A percentile compares a stretch with the other conserved stretches of the same genome.
phyloP scores from a whole-genome alignment of 2,329 filamentous ascomycete species.

The Trichophyton schoenleinii region DNA sequence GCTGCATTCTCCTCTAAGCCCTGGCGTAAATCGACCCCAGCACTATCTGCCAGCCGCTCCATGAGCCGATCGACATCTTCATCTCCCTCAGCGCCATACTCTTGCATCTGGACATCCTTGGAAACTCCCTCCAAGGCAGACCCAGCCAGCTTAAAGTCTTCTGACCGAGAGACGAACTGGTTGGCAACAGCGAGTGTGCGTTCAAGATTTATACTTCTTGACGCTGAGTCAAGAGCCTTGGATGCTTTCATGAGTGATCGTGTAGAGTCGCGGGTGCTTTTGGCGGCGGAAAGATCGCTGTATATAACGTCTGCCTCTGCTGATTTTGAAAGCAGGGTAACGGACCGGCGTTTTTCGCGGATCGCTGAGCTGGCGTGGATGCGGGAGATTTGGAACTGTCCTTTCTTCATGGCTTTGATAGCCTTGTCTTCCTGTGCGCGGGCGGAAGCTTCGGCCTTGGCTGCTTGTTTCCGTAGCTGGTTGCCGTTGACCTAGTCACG shows the following conservation, averaged over 20 bases:
- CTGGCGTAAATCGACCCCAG: slow-evolving; percentile 31
- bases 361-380: slow-evolving; percentile 37
- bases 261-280: slow-evolving; percentile 36
- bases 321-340: slow-evolving; percentile 34
- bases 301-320: slow-evolving; percentile 39
- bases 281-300: slow-evolving; percentile 37
- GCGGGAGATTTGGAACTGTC: slow-evolving; percentile 38
- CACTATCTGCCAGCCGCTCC: slow-evolving; percentile 34
- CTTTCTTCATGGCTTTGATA: slow-evolving; percentile 37
- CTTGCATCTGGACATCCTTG: slow-evolving; percentile 31
- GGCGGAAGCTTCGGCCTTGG: slow-evolving; percentile 34
- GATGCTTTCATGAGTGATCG: slow-evolving; percentile 34
- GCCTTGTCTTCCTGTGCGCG: slow-evolving; percentile 38
- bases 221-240: slow-evolving; percentile 33
- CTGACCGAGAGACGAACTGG: slow-evolving; percentile 30
- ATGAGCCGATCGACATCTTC: slow-evolving; percentile 32
- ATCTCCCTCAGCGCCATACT: slow-evolving; percentile 32
- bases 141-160: slow-evolving; percentile 34
- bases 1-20: slow-evolving; percentile 28
- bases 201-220: slow-evolving; percentile 36
- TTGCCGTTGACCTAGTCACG: slow-evolving; percentile 33
- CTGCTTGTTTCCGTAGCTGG: slow-evolving; percentile 36
- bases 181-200: slow-evolving; percentile 31
- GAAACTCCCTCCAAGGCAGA: slow-evolving; percentile 32
- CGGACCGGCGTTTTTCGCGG: slow-evolving; percentile 35